Base-by-base conservation (phyloP, 2,329 filamentous ascomycete species). In the Parafenestella ontariensis region DNA sequence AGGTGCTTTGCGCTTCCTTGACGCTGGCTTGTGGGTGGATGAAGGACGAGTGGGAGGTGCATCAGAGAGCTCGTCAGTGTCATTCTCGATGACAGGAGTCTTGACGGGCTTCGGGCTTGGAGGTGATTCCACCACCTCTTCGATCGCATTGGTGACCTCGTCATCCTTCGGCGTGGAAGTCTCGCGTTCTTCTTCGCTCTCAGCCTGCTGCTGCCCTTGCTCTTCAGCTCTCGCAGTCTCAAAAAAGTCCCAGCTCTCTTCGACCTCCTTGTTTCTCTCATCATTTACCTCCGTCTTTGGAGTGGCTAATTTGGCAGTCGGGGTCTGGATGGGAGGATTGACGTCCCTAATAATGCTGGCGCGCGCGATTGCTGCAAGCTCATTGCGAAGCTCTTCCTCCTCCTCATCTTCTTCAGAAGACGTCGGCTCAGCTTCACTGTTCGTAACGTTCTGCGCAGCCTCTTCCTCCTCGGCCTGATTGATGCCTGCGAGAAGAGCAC, bases 1-100 rank as follows among this genome's bases (percentile, higher is more conserved):
- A n/a, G 41, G 11, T n/a, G 33, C 41, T 11, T 40, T 44, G 17
- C 33, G 48, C 23, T 46, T 46, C 43, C 36, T 34, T n/a, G 43
- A 20, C 10, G 42, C 17, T 21, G 46, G 4, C 15, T 26, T 23
- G n/a, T n/a, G n/a, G n/a, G n/a, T n/a, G n/a, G n/a, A n/a, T n/a
- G n/a, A n/a, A n/a, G n/a, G n/a, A n/a, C n/a, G n/a, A n/a, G n/a
- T 26, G 24, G 9, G 24, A 26, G 24, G 24, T 26, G 24, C 24
- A n/a, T n/a, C n/a, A n/a, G n/a, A n/a, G n/a, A n/a, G n/a, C n/a
- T n/a, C n/a, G n/a, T n/a, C n/a, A n/a, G n/a, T n/a, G n/a, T n/a
- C n/a, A n/a, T n/a, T n/a, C n/a, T n/a, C n/a, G n/a, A n/a, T n/a
- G n/a, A n/a, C n/a, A n/a, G n/a, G n/a, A n/a, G n/a, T n/a, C 6